Conservation (phyloP, 257 asterid species). For the Nicotiana noctiflora region DNA sequence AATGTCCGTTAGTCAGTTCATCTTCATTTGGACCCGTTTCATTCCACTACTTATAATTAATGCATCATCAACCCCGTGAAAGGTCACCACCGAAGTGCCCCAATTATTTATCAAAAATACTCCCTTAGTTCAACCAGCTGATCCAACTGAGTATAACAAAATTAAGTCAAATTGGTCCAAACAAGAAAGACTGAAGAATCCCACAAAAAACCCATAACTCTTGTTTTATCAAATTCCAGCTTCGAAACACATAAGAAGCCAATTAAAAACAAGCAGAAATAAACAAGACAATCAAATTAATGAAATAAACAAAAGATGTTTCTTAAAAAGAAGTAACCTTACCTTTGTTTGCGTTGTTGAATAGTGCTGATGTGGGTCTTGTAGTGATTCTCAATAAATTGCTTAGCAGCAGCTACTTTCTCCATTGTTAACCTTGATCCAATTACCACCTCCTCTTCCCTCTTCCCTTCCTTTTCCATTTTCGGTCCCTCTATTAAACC, state of each 20-base stretch:
- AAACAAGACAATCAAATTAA: not conserved
- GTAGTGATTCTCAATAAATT: slow-evolving; percentile 96
- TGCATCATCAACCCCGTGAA: not conserved
- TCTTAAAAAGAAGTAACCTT: slow-evolving; percentile 32
- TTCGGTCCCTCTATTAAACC: slow-evolving; percentile 16
- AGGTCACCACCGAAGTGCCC: not conserved
- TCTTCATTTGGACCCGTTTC: not conserved
- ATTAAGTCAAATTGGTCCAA: not conserved
- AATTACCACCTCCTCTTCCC: slow-evolving; percentile 53
- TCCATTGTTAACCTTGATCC: slow-evolving; percentile 96
- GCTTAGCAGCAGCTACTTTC: slow-evolving; percentile 97
- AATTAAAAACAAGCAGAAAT: slow-evolving; percentile 1
- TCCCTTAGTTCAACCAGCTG: not conserved
- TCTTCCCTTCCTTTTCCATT: slow-evolving; percentile 33
- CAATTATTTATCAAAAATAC: not conserved
- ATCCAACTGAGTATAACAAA: not conserved
- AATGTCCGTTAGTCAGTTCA: not conserved
- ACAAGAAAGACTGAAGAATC: not conserved
- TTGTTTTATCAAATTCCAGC: slow-evolving; percentile 2
- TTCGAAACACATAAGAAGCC: not conserved
- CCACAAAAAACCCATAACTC: not conserved
- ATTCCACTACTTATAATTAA: not conserved
- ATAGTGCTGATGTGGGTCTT: slow-evolving; percentile 92
- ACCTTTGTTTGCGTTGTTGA: slow-evolving; percentile 93
- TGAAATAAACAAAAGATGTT: not conserved